phyloP scores from a whole-genome alignment of 768 basidiomycete genomes.

The Collybiopsis confluens region DNA sequence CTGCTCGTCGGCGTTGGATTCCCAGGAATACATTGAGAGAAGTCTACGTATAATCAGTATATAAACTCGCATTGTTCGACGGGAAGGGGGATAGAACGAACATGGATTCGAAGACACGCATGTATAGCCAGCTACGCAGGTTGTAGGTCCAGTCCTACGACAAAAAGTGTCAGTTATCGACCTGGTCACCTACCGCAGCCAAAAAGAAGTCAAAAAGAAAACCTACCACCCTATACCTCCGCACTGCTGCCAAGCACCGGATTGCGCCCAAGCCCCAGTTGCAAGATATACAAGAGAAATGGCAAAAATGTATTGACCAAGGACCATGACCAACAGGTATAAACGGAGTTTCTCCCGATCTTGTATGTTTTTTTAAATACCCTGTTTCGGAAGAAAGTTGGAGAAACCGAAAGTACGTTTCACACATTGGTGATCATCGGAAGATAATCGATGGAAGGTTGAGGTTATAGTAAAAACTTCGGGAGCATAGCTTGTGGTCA shows the following conservation, averaged over 20 bases:
- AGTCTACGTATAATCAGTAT: slow-evolving; percentile 27
- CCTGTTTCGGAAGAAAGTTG: neutral
- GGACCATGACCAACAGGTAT: neutral
- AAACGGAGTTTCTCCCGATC: no score
- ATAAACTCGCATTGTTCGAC: neutral
- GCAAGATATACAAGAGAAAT: neutral
- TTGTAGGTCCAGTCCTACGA: slow-evolving; percentile 38
- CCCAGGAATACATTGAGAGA: slow-evolving; percentile 49
- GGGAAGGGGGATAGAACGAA: slow-evolving; percentile 13
- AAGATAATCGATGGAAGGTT: no score
- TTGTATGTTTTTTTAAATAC: no score
- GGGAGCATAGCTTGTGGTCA: no score
- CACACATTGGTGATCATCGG: no score
- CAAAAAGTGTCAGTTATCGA: neutral
- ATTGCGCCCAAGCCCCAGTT: slow-evolving; percentile 27
- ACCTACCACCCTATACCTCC: slow-evolving; percentile 37
- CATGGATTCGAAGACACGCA: slow-evolving; percentile 38
- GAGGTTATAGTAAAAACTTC: no score
- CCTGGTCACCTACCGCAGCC: no score
- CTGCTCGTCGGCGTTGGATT: slow-evolving; percentile 21
- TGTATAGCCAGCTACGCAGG: slow-evolving; percentile 38
- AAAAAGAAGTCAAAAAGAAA: neutral
- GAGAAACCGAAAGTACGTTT: neutral
- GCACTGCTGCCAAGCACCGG: slow-evolving; percentile 39
- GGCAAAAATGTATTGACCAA: neutral